Base-by-base conservation (phyloP, 352 stramenopile genomes). In the Phytopythium mirpurense region DNA sequence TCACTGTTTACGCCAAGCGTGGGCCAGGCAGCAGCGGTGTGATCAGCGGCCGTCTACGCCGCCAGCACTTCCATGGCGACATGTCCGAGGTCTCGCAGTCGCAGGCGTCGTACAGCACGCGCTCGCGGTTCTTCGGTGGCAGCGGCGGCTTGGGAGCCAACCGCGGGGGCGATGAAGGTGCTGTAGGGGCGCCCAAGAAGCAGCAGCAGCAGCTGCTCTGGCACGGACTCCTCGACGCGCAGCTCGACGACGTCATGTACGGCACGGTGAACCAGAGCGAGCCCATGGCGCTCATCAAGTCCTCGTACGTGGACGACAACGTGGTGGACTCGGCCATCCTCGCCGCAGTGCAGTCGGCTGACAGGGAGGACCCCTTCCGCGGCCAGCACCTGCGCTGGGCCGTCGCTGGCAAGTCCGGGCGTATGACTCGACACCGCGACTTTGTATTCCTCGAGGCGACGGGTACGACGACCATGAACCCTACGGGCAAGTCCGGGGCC, bases 381-480 rank as follows among this genome's bases (percentile, higher is more conserved):
- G 51, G 54, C 0, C 51, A 70, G 2, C 65, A 73, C 34, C 51
- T 73, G 18, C 69, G 64, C 23, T 70, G 65, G 65, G 48, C 60
- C 12, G 65, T 70, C 21, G 52, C 51, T 26, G 60, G 36, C 0
- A 68, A 65, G 52, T 34, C 56, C 3, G 59, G 62, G 31, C 58
- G 57, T 3, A 35, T 83, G 19, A 54, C 68, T 29, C 63, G 62
- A 14, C 64, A 67, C 32, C 69, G 72, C 15, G 72, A 83, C 44
- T 77, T 72, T 37, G 67, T 83, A 9, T 77, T 70, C 52, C 48
- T 83, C 21, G 72, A 83, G 44, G 51, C 47, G 40, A 68, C 56
- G 3, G 69, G 72, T 0, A 49, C 73, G 32, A 78, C 62, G 5
- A 74, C 38, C 32, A 70, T 57, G 7, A 51, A 51, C 11, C 44